Evolutionary conservation across 2,329 filamentous ascomycete species (phyloP).

Genomic region (Exophiala lecanii-corni): DNA sequence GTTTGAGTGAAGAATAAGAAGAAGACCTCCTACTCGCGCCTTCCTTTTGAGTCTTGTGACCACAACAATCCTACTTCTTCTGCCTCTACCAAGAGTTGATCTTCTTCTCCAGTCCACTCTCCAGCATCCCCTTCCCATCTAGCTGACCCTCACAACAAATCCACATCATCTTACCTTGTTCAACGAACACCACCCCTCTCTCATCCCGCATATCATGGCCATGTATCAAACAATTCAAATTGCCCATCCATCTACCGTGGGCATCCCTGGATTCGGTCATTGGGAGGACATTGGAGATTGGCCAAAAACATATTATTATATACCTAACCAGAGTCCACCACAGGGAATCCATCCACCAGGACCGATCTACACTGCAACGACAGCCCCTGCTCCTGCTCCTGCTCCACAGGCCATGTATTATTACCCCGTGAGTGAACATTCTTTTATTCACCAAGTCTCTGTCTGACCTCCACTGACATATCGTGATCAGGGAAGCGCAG

Average conservation of each 20-base stretch:
- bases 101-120: not conserved
- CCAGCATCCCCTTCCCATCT: not conserved
- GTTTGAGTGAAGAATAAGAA: conserved; percentile 8
- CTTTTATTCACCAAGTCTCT: not conserved
- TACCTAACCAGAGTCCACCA: conserved; percentile 16
- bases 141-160: too few relatives aligned
- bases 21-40: not conserved
- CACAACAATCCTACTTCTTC: conserved; percentile 1
- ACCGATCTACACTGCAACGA: conserved; percentile 22
- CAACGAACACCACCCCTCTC: too few relatives aligned
- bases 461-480: conserved; percentile 10
- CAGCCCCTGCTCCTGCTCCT: conserved; percentile 5
- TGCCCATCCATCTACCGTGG: conserved; percentile 18
- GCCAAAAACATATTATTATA: conserved; percentile 24
- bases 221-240: conserved; percentile 22
- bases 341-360: conserved; percentile 27
- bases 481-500: conserved; percentile 16
- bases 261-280: conserved; percentile 12
- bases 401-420: conserved; percentile 21
- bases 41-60: conserved; percentile 5
- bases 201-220: conserved; percentile 17
- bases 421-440: conserved; percentile 13
- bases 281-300: conserved; percentile 22
- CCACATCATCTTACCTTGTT: too few relatives aligned
- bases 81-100: not conserved